Base-by-base conservation (phyloP, 768 basidiomycete species). In the Cystoderma amianthinum region DNA sequence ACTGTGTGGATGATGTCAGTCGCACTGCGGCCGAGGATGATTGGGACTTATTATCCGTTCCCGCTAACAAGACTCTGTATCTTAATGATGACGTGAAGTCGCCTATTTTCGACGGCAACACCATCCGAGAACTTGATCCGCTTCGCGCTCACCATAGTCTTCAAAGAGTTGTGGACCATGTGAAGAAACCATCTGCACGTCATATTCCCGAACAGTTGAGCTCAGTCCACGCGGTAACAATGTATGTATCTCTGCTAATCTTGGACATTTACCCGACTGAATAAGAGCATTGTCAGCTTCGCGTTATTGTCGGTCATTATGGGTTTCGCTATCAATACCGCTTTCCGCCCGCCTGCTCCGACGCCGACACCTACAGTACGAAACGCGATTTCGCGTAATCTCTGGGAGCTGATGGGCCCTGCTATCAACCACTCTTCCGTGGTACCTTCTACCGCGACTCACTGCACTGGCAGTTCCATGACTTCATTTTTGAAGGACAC, bases 251-350 rank as follows among this genome's bases (percentile, higher is more conserved):
- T 40, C 41, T 32, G 6, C 54, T 43, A 36, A 36, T 36, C 20
- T 40, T 34, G 40, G 15, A 18, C 36, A 18, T 17, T 3, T 12
- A 5, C 22, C 32, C 5, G 21, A 3, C 19, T 37, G 35, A 2
- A 39, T 44, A 38, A 50, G 35, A 10, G 40, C 23, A 40, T 48
- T 32, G 38, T 19, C 47, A 87, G 85, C 36, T 71, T 87, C 45
- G 80, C 83, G 1, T 56, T 87, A 36, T 61, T 87, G 48, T 82
- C 82, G 28, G 65, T 87, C 28, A 67, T 86, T n/a, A 63, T 85
- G 67, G 81, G 59, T 23, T 76, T 75, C 32, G 63, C 79, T 9
- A 67, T 76, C 54, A 78, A 76, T 46, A 68, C 71, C 6, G 53
- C 66, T 4, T 68, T 77, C 56, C 67, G 64, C 15, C 48, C 63